These are phyloP conservation scores for Sequoia sempervirens DNA, from an alignment of 75 land plant genomes.

Conservation along the genomic window DNA sequence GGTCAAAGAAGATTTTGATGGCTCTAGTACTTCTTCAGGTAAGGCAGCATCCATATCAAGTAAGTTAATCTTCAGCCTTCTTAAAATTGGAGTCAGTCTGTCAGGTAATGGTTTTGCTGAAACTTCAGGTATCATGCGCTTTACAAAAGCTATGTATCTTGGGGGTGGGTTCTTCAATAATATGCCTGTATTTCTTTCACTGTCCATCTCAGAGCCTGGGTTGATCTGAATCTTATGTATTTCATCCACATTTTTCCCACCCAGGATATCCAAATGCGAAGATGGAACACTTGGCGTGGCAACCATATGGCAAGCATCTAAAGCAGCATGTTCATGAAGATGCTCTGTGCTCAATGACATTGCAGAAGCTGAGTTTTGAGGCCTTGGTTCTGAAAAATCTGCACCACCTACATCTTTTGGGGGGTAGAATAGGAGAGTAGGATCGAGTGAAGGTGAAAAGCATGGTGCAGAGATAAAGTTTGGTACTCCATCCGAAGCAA, in stretches of 20 bases:
- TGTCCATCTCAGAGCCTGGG: background rate
- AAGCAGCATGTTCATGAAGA: background rate
- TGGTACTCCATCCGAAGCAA: conserved; percentile 58
- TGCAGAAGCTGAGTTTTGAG: background rate
- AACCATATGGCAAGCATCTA: background rate
- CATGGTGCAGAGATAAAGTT: conserved; percentile 37
- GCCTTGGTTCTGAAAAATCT: background rate
- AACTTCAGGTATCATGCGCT: conserved; percentile 30
- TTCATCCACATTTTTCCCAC: background rate
- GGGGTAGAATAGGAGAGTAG: conserved; percentile 32
- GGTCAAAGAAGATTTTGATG: conserved; percentile 31
- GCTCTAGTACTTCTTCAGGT: conserved; percentile 55
- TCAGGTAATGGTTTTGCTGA: conserved; percentile 58
- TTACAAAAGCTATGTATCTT: background rate
- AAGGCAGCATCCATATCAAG: conserved; percentile 98
- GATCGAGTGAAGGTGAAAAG: conserved; percentile 39
- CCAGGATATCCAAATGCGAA: background rate
- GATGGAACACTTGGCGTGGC: background rate
- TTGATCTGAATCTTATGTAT: too few relatives aligned
- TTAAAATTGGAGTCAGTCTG: conserved; percentile 31
- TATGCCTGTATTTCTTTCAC: background rate
- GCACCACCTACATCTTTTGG: conserved; percentile 5
- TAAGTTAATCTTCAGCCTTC: conserved; percentile 62
- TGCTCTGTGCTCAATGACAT: background rate
- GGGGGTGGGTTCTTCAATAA: background rate